These are phyloP conservation scores for Tolypocladium cylindrosporum DNA, from an alignment of 2,329 filamentous ascomycete genomes.

Conservation along the genomic window DNA sequence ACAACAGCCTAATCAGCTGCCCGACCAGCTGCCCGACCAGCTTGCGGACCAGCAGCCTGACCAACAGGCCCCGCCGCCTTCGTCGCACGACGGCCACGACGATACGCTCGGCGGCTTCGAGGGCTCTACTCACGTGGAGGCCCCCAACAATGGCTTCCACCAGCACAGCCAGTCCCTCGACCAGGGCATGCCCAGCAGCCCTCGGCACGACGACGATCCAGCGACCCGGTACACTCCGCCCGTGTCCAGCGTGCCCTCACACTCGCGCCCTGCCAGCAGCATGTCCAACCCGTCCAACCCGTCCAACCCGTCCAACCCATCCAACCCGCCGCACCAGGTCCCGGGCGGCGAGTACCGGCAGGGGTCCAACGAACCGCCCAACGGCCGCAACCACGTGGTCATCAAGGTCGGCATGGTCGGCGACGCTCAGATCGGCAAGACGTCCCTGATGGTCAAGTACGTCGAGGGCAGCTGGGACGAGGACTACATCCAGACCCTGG, in stretches of 20 bases:
- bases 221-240: constrained; percentile 36
- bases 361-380: constrained; percentile 25
- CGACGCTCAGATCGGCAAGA: constrained; percentile 98
- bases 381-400: constrained; percentile 66
- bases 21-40: neutral
- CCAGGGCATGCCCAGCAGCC: constrained; percentile 30
- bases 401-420: constrained; percentile 99
- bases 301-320: neutral
- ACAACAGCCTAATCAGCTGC: constrained; percentile 2
- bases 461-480: constrained; percentile 99
- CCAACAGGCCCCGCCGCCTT: constrained; percentile 3
- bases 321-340: constrained; percentile 17
- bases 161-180: constrained; percentile 40
- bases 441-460: constrained; percentile 98
- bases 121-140: constrained; percentile 29
- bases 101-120: constrained; percentile 42
- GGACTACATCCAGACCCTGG: constrained; percentile 97
- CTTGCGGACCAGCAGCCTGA: neutral
- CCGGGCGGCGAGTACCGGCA: constrained; percentile 34
- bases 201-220: constrained; percentile 33
- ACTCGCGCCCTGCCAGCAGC: constrained; percentile 46
- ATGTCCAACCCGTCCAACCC: constrained; percentile 32
- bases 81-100: constrained; percentile 30
- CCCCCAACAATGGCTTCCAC: constrained; percentile 26
- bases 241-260: constrained; percentile 29